Evolutionary conservation across 768 basidiomycete genomes (phyloP).

Genomic region (Podaxis pistillaris): DNA sequence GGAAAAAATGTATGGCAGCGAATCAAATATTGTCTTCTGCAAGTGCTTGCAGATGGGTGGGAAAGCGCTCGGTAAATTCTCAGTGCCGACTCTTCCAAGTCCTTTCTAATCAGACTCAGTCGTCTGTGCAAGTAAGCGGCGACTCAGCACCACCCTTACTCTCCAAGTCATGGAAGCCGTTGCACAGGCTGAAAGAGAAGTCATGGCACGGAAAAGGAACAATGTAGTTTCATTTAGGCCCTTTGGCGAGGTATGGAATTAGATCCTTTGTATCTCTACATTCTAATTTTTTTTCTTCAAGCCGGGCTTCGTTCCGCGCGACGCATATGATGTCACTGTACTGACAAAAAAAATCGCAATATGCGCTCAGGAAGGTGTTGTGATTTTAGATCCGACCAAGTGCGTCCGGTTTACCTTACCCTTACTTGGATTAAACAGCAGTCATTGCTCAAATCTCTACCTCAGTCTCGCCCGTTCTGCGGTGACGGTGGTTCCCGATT

Average conservation of each 20-base stretch:
- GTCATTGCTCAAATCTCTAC: not conserved
- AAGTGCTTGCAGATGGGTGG: slow-evolving; percentile 51
- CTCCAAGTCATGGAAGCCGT: slow-evolving; percentile 62
- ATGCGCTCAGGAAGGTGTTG: slow-evolving; percentile 61
- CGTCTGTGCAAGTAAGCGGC: slow-evolving; percentile 62
- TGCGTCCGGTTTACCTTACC: slow-evolving; percentile 30
- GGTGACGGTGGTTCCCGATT: slow-evolving; percentile 58
- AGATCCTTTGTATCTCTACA: not conserved
- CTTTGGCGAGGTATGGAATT: slow-evolving; percentile 60
- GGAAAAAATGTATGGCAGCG: slow-evolving; percentile 59
- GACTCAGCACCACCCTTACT: slow-evolving; percentile 51
- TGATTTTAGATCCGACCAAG: slow-evolving; percentile 69
- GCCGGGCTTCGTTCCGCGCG: slow-evolving; percentile 71
- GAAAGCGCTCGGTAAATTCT: slow-evolving; percentile 53
- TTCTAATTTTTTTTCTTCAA: slow-evolving; percentile 23
- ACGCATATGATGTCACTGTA: slow-evolving; percentile 58
- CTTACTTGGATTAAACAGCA: not conserved
- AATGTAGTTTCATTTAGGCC: slow-evolving; percentile 47
- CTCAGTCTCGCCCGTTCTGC: slow-evolving; percentile 39
- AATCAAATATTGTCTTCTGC: slow-evolving; percentile 59
- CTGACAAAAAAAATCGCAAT: slow-evolving; percentile 65
- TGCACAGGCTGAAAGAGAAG: slow-evolving; percentile 33
- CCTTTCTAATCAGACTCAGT: slow-evolving; percentile 38
- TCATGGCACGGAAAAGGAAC: slow-evolving; percentile 32
- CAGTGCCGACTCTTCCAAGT: not conserved